phyloP scores from a whole-genome alignment of 306 rosid species.

The Trifolium dubium region DNA sequence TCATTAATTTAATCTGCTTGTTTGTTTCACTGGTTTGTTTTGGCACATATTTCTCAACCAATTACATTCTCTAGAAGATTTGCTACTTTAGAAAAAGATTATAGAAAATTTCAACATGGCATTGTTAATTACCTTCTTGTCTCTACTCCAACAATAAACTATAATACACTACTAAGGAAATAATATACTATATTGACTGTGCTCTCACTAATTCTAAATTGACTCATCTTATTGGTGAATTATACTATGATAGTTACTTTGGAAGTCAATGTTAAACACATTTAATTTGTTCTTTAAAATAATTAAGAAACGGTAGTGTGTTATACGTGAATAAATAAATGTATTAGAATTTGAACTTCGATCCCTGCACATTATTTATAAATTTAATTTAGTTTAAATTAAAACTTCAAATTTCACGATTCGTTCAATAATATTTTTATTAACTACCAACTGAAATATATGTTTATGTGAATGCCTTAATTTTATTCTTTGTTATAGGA shows the following conservation, averaged over 20 bases:
- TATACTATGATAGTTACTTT: background rate
- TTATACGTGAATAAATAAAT: background rate
- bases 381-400: no score
- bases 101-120: background rate
- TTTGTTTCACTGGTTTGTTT: no score
- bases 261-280: background rate
- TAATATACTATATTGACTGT: background rate
- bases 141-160: background rate
- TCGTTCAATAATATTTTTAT: no score
- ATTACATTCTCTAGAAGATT: no score
- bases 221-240: background rate
- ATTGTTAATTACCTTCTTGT: background rate
- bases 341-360: no score
- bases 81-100: background rate
- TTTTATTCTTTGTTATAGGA: background rate
- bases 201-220: background rate
- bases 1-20: no score
- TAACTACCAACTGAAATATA: no score
- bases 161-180: no score
- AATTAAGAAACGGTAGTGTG: background rate
- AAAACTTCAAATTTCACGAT: no score
- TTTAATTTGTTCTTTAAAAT: background rate
- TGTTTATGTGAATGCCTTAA: background rate
- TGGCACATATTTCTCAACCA: no score
- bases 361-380: no score